A percentile compares a stretch with the other conserved stretches of the same genome.
phyloP scores from a whole-genome alignment of 139 green algal genomes.

The Chlamydomonas eustigma region DNA sequence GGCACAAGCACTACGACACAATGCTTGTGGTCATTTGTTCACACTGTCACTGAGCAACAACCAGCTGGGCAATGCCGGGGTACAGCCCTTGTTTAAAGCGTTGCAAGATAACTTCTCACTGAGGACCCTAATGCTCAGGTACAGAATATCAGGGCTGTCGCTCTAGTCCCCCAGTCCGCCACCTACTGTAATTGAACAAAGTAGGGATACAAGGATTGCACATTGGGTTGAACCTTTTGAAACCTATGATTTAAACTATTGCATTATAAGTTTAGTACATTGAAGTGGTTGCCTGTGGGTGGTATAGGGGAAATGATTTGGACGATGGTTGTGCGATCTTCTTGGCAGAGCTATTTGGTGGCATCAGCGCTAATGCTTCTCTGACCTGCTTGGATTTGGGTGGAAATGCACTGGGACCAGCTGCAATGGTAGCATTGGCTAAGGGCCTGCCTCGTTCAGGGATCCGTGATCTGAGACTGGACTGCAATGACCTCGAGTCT shows the following conservation, averaged over 20 bases:
- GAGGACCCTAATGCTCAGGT: slow-evolving; percentile 1
- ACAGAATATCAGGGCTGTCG: background rate
- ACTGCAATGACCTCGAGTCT: background rate
- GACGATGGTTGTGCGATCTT: background rate
- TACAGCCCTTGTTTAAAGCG: background rate
- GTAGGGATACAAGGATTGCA: too few relatives aligned
- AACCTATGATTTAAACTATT: too few relatives aligned
- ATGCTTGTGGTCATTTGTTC: background rate
- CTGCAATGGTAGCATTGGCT: background rate
- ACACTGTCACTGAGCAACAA: slow-evolving; percentile 3
- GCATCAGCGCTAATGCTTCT: background rate
- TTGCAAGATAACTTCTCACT: background rate
- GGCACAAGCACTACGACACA: background rate
- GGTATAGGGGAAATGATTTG: too few relatives aligned
- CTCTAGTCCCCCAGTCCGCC: too few relatives aligned
- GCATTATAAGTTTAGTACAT: too few relatives aligned
- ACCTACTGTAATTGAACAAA: too few relatives aligned
- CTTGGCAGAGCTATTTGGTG: background rate
- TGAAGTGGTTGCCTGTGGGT: too few relatives aligned
- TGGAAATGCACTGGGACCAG: background rate
- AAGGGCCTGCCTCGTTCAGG: background rate
- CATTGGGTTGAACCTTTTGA: too few relatives aligned
- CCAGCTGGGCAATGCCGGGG: background rate
- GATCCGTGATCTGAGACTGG: background rate
- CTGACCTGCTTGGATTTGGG: slow-evolving; percentile 8